These are phyloP conservation scores for Sphagnum fallax DNA, from an alignment of 228 moss, liverwort and hornwort species.

Conservation along the genomic window DNA sequence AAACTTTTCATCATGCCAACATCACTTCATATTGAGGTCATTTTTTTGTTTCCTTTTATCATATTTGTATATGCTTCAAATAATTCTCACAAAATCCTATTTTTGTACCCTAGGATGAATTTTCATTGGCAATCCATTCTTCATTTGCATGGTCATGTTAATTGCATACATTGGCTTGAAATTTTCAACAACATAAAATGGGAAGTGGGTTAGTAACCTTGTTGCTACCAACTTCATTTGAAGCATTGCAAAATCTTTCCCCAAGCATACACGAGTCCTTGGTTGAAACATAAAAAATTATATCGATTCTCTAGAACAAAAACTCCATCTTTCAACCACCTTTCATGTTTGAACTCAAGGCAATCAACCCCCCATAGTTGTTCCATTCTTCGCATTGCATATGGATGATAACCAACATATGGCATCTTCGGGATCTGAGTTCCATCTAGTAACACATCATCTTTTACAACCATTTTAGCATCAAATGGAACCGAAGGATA, in stretches of 20 bases:
- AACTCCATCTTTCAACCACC: conserved; percentile 36
- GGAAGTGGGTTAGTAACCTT: conserved; percentile 4
- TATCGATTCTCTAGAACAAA: conserved; percentile 26
- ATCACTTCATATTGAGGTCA: too few species aligned
- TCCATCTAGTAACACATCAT: conserved; percentile 37
- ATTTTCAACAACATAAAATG: conserved; percentile 7
- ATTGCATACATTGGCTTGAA: conserved; percentile 3
- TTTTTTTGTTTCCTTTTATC: too few species aligned
- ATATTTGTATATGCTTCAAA: too few species aligned
- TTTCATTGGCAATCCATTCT: conserved; percentile 18
- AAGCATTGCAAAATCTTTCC: conserved; percentile 33
- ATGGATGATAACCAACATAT: conserved; percentile 14
- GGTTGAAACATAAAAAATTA: conserved; percentile 44
- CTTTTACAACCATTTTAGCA: conserved; percentile 14
- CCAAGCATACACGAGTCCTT: conserved; percentile 39
- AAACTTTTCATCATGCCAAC: too few species aligned
- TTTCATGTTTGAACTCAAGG: conserved; percentile 29
- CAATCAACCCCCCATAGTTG: conserved; percentile 30
- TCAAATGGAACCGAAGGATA: conserved; percentile 25
- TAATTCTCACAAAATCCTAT: too few species aligned
- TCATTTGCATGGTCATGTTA: conserved; percentile 16
- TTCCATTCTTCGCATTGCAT: conserved; percentile 41
- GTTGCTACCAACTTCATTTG: conserved; percentile 37
- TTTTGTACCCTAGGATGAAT: conserved; percentile 1
- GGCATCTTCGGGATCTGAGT: conserved; percentile 7